Conservation (phyloP, 495 filamentous ascomycete species). For the Xylaria cubensis region DNA sequence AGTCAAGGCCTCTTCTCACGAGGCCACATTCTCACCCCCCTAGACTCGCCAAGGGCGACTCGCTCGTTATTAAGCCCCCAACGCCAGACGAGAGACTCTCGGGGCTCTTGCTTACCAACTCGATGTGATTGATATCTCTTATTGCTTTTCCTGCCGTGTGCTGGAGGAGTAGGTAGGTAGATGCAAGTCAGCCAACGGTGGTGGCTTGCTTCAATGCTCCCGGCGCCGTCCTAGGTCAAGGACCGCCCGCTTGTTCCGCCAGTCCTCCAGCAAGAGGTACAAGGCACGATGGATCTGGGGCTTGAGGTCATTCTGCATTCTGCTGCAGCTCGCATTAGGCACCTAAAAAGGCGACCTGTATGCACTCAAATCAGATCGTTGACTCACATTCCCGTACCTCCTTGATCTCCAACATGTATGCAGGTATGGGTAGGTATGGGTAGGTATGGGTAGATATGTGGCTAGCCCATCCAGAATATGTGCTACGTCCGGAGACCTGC, state of each 20-base stretch:
- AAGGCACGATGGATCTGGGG: conserved; percentile 5
- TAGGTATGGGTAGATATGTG: neutral
- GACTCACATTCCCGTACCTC: conserved; percentile 2
- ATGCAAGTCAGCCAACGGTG: conserved; percentile 8
- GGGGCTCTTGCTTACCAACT: conserved; percentile 9
- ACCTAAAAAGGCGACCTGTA: neutral
- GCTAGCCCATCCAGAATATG: conserved; percentile 11
- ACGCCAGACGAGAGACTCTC: neutral
- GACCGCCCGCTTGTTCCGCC: neutral
- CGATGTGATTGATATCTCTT: conserved; percentile 14
- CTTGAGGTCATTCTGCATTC: conserved; percentile 8
- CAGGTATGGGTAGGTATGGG: conserved; percentile 6
- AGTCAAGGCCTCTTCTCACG: conserved; percentile 23
- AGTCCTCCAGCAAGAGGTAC: neutral
- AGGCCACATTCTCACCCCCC: conserved; percentile 14
- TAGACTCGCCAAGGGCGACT: conserved; percentile 20
- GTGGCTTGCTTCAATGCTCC: conserved; percentile 1
- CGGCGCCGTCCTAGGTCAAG: neutral
- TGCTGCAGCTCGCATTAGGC: conserved; percentile 23
- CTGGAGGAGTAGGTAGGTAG: neutral
- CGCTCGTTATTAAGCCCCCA: conserved; percentile 23
- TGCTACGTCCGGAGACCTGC: conserved; percentile 17
- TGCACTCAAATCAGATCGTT: conserved; percentile 14
- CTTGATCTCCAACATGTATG: conserved; percentile 17
- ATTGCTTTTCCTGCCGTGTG: conserved; percentile 1